Evolutionary conservation across 1,284 basidiomycete species (phyloP), one percentile per base, ranked within the genome.

Genomic region (Earliella scabrosa): DNA sequence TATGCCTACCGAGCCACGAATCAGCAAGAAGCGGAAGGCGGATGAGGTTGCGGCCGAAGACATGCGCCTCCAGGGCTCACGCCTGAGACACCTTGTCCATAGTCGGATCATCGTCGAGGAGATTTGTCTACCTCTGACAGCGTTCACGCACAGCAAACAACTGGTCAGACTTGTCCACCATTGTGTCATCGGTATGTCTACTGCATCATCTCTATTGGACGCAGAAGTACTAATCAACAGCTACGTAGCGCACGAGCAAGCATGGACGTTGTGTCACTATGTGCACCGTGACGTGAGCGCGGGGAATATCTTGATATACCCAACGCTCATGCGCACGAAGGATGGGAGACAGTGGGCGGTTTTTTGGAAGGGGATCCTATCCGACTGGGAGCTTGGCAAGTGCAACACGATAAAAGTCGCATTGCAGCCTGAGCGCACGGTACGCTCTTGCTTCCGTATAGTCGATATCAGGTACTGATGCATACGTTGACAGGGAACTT

Each of bases 221-320:
- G 21, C 6, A 16, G n/a, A 29, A 4, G 2, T 6, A 23, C 23
- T 4, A 29, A 11, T 29, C 2, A 13, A 11, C 35, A 58, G 56
- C 46, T 26, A 48, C 8, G 21, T 29, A 2, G 52, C 56, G 1
- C 48, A 50, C 40, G 21, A 16, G 11, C 7, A 23, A 3, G n/a
- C n/a, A n/a, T n/a, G n/a, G n/a, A n/a, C n/a, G n/a, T n/a, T n/a
- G n/a, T 16, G 23, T 13, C n/a, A 41, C 1, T 13, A 49, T 4
- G 35, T 61, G 0, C 59, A 61, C 36, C 53, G 59, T 16, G 59
- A 61, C 39, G 29, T 61, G 38, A 61, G 59, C 29, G 47, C 46
- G 0, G 56, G 59, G 3, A 61, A 61, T 21, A 40, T 61, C 8
- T 36, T 61, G 8, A 61, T 61, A 2, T 44, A 40, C 4, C 55